A percentile compares a stretch with the other conserved stretches of the same genome.
Conservation (phyloP, 2,329 filamentous ascomycete genomes). For the Arthroderma uncinatum region DNA sequence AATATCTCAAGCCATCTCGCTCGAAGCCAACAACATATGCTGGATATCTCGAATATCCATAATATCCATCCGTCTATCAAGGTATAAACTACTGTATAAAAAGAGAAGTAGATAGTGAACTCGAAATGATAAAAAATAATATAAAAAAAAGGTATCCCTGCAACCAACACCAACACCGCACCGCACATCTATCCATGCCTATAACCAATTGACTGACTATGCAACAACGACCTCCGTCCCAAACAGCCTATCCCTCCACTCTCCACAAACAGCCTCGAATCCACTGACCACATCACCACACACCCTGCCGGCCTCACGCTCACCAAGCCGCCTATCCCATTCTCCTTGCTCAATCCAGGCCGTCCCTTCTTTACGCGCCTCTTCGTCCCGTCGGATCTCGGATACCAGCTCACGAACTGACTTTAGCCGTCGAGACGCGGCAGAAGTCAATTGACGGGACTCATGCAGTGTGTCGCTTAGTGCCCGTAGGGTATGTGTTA, state of each 20-base stretch:
- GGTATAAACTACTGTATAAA: too few relatives aligned
- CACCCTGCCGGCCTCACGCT: constrained; percentile 69
- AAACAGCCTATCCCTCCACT: constrained; percentile 66
- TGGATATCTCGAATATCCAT: background rate
- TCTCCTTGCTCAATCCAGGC: constrained; percentile 69
- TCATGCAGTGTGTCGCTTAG: constrained; percentile 89
- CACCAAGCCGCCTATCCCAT: constrained; percentile 66
- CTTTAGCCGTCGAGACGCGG: constrained; percentile 66
- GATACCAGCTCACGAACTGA: constrained; percentile 74
- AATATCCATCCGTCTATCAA: background rate
- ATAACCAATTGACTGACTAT: constrained; percentile 2
- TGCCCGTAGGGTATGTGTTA: constrained; percentile 70
- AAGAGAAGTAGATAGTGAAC: background rate
- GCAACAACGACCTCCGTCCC: constrained; percentile 29
- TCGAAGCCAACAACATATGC: too few relatives aligned
- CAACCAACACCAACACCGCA: background rate
- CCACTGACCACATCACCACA: constrained; percentile 83
- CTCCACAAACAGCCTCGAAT: constrained; percentile 81
- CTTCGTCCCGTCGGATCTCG: constrained; percentile 73
- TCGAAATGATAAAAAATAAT: background rate
- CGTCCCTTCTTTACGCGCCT: constrained; percentile 70
- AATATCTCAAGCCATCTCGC: too few relatives aligned
- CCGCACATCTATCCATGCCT: background rate
- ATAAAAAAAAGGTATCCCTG: background rate
- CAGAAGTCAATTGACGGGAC: constrained; percentile 75